These are phyloP conservation scores for Kitagawia praeruptora DNA, from an alignment of 129 eudicot species.

Conservation along the genomic window DNA sequence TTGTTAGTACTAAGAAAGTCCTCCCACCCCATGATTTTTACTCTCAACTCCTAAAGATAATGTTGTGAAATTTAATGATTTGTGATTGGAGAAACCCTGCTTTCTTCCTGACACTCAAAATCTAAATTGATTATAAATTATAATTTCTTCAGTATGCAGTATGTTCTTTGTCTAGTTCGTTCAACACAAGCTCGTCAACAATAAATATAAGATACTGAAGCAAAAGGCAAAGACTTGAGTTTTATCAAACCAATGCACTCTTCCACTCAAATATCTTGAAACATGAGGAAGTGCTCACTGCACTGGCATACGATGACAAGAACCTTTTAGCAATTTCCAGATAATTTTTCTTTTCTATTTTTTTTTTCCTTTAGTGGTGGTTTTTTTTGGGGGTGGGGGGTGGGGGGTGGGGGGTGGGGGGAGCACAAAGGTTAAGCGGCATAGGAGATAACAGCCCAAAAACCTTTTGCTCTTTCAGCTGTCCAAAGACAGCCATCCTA, in stretches of 20 bases:
- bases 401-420: no score
- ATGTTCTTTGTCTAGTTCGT: not conserved
- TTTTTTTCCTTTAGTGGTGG: not conserved
- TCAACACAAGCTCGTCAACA: not conserved
- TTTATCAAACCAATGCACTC: not conserved
- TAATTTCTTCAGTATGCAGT: not conserved
- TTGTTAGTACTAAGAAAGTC: not conserved
- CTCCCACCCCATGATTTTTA: not conserved
- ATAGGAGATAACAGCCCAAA: not conserved
- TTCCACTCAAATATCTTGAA: not conserved
- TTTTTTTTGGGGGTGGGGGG: no score
- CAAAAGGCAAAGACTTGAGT: not conserved
- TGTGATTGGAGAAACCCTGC: not conserved
- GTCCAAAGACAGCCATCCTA: not conserved
- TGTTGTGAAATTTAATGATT: not conserved
- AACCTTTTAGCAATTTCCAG: not conserved
- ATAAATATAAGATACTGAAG: not conserved
- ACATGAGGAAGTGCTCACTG: not conserved
- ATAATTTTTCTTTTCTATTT: no score
- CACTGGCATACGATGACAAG: not conserved
- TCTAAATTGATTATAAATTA: no score
- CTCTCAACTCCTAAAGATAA: not conserved
- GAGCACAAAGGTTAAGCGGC: not conserved
- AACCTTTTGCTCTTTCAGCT: not conserved
- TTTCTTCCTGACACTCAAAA: not conserved